Evolutionary conservation across 2,329 filamentous ascomycete species (phyloP).

Genomic region (Hypoxylon sp.): DNA sequence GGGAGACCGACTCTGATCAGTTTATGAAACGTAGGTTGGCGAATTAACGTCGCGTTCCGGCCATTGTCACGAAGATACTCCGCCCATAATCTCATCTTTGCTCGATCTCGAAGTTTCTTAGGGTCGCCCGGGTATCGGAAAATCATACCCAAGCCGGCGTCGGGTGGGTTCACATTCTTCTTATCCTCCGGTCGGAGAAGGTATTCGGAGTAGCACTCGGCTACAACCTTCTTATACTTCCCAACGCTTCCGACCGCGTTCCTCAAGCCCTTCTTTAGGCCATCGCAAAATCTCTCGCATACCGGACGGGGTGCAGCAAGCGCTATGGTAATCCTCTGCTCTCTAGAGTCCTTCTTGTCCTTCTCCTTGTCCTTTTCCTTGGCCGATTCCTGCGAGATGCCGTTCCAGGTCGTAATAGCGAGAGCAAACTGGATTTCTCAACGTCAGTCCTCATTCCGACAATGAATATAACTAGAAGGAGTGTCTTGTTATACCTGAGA

Average conservation of each 20-base stretch:
- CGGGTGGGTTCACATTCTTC: constrained; percentile 78
- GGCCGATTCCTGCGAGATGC: constrained; percentile 68
- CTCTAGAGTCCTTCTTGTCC: constrained; percentile 63
- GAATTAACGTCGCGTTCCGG: constrained; percentile 89
- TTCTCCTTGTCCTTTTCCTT: constrained; percentile 62
- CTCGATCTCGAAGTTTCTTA: constrained; percentile 91
- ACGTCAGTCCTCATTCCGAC: constrained; percentile 6
- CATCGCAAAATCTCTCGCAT: constrained; percentile 97
- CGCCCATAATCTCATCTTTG: constrained; percentile 97
- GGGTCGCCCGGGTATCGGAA: constrained; percentile 97
- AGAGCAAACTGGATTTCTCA: constrained; percentile 79
- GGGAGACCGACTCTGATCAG: constrained; percentile 95
- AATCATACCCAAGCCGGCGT: constrained; percentile 91
- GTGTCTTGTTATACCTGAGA: constrained; percentile 70
- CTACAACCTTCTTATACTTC: constrained; percentile 83
- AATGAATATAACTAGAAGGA: not conserved
- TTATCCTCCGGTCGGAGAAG: constrained; percentile 75
- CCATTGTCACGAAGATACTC: constrained; percentile 97
- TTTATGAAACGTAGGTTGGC: constrained; percentile 98
- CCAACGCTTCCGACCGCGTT: constrained; percentile 90
- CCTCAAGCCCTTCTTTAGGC: constrained; percentile 89
- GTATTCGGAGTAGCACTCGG: constrained; percentile 93
- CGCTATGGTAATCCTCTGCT: constrained; percentile 92
- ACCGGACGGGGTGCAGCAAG: constrained; percentile 89
- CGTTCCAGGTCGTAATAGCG: constrained; percentile 95